Percentiles rank a stretch among this genome's conserved stretches.
These are phyloP conservation scores for Russula emetica DNA, from an alignment of 768 basidiomycete genomes.

Conservation along the genomic window DNA sequence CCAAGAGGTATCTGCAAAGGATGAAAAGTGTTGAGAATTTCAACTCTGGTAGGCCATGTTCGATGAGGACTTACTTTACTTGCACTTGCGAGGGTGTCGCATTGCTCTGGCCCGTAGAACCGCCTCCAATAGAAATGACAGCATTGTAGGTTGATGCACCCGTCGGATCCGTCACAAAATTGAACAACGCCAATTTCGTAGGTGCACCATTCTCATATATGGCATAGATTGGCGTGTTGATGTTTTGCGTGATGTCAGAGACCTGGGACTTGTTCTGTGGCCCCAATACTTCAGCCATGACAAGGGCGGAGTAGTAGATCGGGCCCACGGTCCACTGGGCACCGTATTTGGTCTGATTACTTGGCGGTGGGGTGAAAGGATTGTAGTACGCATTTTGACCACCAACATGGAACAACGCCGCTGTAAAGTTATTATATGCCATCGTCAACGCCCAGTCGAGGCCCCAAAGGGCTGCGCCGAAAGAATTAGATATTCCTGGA, in stretches of 20 bases:
- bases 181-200: conserved; percentile 63
- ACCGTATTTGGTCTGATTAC: conserved; percentile 50
- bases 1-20: conserved; percentile 49
- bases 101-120: conserved; percentile 39
- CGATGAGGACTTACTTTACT: conserved; percentile 45
- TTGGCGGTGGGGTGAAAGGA: conserved; percentile 45
- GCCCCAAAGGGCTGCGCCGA: conserved; percentile 50
- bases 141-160: conserved; percentile 53
- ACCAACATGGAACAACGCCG: conserved; percentile 49
- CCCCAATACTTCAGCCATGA: conserved; percentile 67
- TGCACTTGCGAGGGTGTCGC: conserved; percentile 46
- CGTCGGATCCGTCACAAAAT: conserved; percentile 59
- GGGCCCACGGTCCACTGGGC: conserved; percentile 68
- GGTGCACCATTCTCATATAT: conserved; percentile 69
- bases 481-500: conserved; percentile 53
- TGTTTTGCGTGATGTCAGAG: conserved; percentile 51
- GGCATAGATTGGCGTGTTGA: conserved; percentile 58
- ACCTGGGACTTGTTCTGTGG: conserved; percentile 58
- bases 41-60: background rate
- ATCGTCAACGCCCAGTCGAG: conserved; percentile 51
- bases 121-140: conserved; percentile 47
- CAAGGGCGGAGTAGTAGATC: conserved; percentile 67
- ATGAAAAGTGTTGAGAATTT: background rate
- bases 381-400: conserved; percentile 66
- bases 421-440: conserved; percentile 46